These are phyloP conservation scores for Paramecium octaurelia DNA, from an alignment of 73 alveolate genomes.

Conservation along the genomic window DNA sequence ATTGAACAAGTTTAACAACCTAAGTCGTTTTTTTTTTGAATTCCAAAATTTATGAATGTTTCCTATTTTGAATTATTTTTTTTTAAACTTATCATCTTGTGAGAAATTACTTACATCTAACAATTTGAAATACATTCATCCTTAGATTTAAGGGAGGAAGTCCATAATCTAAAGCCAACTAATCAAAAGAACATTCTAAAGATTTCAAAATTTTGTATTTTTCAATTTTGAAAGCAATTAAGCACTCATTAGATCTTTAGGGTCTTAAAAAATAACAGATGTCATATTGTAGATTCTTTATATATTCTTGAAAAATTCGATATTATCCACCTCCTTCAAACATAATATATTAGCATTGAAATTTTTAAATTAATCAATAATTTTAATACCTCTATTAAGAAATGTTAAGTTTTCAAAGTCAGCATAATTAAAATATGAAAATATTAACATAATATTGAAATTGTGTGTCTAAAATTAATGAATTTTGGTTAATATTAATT, in stretches of 20 bases:
- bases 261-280: not conserved
- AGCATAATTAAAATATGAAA: conserved; percentile 33
- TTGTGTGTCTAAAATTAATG: conserved; percentile 6
- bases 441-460: conserved; percentile 41
- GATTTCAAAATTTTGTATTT: not conserved
- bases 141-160: not conserved
- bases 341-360: conserved; percentile 31
- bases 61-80: not conserved
- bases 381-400: not conserved
- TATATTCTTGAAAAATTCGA: not conserved
- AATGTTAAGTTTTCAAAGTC: not conserved
- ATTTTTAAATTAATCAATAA: not conserved
- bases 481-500: not conserved
- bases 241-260: conserved; percentile 4
- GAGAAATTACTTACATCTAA: too few relatives aligned
- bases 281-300: not conserved
- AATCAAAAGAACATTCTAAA: not conserved
- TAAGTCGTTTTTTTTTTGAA: conserved; percentile 37
- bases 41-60: conserved; percentile 55
- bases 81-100: not conserved
- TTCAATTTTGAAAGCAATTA: not conserved
- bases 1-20: not conserved
- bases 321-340: conserved; percentile 32
- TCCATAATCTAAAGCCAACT: not conserved
- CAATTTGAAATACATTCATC: not conserved